These are phyloP conservation scores for Dactylellina cionopaga DNA, from an alignment of 2,329 filamentous ascomycete genomes.

Conservation along the genomic window DNA sequence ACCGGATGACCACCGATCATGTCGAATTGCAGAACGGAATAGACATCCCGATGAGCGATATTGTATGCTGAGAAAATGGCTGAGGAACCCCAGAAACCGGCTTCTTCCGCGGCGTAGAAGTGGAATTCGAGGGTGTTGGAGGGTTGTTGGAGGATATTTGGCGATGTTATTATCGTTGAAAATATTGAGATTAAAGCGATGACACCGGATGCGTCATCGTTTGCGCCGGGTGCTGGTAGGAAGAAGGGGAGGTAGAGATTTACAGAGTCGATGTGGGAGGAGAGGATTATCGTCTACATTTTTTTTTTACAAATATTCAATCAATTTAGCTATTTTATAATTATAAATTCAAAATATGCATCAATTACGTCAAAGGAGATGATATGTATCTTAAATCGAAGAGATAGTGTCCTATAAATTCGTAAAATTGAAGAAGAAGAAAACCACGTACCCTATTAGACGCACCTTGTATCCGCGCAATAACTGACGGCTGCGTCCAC, in stretches of 20 bases:
- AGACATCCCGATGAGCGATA: slow-evolving; percentile 59
- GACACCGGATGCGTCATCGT: slow-evolving; percentile 89
- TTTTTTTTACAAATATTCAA: too few species aligned
- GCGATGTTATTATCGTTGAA: not conserved
- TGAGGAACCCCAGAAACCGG: slow-evolving; percentile 74
- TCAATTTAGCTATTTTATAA: not conserved
- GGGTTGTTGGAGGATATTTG: slow-evolving; percentile 67
- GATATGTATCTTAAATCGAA: not conserved
- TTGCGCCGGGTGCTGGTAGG: slow-evolving; percentile 84
- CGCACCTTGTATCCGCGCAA: slow-evolving; percentile 82
- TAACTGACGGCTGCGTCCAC: slow-evolving; percentile 90
- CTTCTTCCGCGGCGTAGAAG: slow-evolving; percentile 92
- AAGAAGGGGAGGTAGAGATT: slow-evolving; percentile 87
- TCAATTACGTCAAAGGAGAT: not conserved
- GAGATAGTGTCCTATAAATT: too few species aligned
- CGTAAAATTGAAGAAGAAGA: not conserved
- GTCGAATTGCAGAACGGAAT: slow-evolving; percentile 64
- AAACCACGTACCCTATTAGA: slow-evolving; percentile 16
- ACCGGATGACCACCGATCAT: slow-evolving; percentile 60
- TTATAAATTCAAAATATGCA: slow-evolving; percentile 60
- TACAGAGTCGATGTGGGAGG: slow-evolving; percentile 92
- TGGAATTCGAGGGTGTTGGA: slow-evolving; percentile 96
- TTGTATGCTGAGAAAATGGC: slow-evolving; percentile 61
- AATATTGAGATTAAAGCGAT: slow-evolving; percentile 78
- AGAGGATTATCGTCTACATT: slow-evolving; percentile 84